Percentiles rank a stretch among this genome's conserved stretches.
These are phyloP conservation scores for Aspergillus ruber DNA, from an alignment of 2,329 filamentous ascomycete genomes.

Conservation along the genomic window DNA sequence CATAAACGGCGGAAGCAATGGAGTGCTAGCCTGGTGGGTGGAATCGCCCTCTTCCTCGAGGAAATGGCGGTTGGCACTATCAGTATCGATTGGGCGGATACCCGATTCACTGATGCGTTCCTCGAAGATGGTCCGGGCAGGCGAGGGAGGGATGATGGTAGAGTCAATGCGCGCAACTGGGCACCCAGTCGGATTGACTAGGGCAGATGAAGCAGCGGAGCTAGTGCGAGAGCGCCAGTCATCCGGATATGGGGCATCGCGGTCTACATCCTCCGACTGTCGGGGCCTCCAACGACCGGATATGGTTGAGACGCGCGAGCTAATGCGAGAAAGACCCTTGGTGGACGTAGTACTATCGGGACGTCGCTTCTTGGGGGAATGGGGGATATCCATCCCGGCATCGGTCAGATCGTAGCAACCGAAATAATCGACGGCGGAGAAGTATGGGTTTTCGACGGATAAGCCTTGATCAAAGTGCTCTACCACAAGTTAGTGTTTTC, in stretches of 20 bases:
- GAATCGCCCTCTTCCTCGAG: slow-evolving; percentile 42
- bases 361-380: slow-evolving; percentile 49
- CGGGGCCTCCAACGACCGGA: slow-evolving; percentile 44
- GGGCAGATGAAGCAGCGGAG: slow-evolving; percentile 36
- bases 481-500: slow-evolving; percentile 11
- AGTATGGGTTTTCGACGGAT: slow-evolving; percentile 24
- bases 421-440: slow-evolving; percentile 22
- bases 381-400: slow-evolving; percentile 56
- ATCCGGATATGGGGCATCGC: slow-evolving; percentile 22
- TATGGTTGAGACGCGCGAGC: slow-evolving; percentile 64
- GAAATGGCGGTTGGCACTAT: slow-evolving; percentile 46
- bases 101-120: slow-evolving; percentile 46
- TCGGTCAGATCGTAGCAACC: slow-evolving; percentile 48
- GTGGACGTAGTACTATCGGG: slow-evolving; percentile 40
- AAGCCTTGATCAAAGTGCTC: slow-evolving; percentile 32
- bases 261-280: slow-evolving; percentile 28
- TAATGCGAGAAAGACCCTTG: slow-evolving; percentile 58
- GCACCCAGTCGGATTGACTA: slow-evolving; percentile 30
- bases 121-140: slow-evolving; percentile 58
- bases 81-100: slow-evolving; percentile 46
- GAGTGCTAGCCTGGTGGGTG: slow-evolving; percentile 67
- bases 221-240: slow-evolving; percentile 36
- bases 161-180: slow-evolving; percentile 43
- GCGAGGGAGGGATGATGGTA: slow-evolving; percentile 51
- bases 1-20: slow-evolving; percentile 76